Evolutionary conservation across 2,329 filamentous ascomycete genomes (phyloP).

Genomic region (Alternaria dauci): DNA sequence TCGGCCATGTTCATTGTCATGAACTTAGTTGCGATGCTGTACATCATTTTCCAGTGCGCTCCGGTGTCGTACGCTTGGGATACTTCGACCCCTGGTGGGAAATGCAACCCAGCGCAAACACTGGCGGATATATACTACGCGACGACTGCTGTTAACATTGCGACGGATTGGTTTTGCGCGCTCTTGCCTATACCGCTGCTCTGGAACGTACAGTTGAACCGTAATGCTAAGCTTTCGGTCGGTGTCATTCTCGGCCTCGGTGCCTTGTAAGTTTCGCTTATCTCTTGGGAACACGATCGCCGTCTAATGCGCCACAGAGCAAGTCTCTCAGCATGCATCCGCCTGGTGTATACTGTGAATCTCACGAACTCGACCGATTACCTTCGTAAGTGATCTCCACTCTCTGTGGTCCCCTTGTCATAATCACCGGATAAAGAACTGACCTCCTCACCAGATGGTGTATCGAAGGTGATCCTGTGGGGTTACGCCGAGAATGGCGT

Average conservation of each 20-base stretch:
- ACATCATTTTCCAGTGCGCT: constrained; percentile 16
- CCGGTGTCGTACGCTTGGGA: constrained; percentile 17
- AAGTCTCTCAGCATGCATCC: constrained; percentile 17
- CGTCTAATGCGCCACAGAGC: constrained; percentile 7
- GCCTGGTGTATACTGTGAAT: constrained; percentile 15
- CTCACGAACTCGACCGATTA: constrained; percentile 13
- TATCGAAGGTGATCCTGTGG: constrained; percentile 16
- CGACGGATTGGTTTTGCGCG: constrained; percentile 18
- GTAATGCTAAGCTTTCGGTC: constrained; percentile 19
- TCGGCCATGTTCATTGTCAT: constrained; percentile 17
- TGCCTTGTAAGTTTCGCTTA: constrained; percentile 18
- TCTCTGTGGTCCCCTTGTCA: not conserved
- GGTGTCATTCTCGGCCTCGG: constrained; percentile 18
- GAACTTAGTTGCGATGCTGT: constrained; percentile 16
- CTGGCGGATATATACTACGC: constrained; percentile 17
- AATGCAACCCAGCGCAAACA: constrained; percentile 13
- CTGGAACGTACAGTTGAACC: constrained; percentile 17
- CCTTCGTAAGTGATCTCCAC: constrained; percentile 4
- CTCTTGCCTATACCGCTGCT: constrained; percentile 16
- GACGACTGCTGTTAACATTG: constrained; percentile 16
- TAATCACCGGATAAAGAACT: not conserved
- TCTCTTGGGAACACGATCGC: constrained; percentile 7
- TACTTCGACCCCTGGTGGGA: constrained; percentile 15
- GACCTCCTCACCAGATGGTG: constrained; percentile 3
- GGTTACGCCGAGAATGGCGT: constrained; percentile 17